Evolutionary conservation across 1,284 basidiomycete genomes (phyloP).

Genomic region (Puccinia novopanici): DNA sequence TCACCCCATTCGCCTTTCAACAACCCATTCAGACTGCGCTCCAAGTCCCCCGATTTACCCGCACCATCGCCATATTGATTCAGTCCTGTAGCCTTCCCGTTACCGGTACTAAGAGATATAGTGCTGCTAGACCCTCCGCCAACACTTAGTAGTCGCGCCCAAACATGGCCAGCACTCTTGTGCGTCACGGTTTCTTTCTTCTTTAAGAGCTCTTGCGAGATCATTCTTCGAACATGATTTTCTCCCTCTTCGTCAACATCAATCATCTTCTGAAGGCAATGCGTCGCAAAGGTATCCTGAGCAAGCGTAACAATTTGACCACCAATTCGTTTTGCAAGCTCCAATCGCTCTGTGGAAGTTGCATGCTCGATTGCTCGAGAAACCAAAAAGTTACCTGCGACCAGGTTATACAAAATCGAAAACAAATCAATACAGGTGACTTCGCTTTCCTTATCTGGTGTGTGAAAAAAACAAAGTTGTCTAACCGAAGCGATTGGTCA

Average conservation of each 20-base stretch:
- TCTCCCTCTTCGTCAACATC: slow-evolving; percentile 51
- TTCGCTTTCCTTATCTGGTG: not conserved
- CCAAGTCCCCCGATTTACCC: slow-evolving; percentile 41
- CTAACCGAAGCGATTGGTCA: slow-evolving; percentile 51
- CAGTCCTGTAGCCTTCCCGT: slow-evolving; percentile 31
- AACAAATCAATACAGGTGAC: not conserved
- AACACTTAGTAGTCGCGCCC: slow-evolving; percentile 47
- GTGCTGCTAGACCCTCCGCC: slow-evolving; percentile 44
- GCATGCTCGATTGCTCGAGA: slow-evolving; percentile 51
- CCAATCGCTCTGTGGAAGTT: slow-evolving; percentile 36
- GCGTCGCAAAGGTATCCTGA: slow-evolving; percentile 49
- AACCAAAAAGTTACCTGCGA: slow-evolving; percentile 49
- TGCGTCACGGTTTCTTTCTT: slow-evolving; percentile 51
- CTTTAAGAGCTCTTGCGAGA: slow-evolving; percentile 49
- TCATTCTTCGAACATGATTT: slow-evolving; percentile 42
- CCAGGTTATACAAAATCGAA: too few species aligned
- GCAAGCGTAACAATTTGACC: slow-evolving; percentile 49
- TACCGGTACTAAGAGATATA: slow-evolving; percentile 31
- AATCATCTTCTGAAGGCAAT: slow-evolving; percentile 51
- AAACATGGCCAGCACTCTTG: slow-evolving; percentile 51
- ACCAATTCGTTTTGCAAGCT: slow-evolving; percentile 41
- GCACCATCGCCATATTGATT: slow-evolving; percentile 49
- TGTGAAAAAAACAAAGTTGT: not conserved
- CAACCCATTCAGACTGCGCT: slow-evolving; percentile 42
- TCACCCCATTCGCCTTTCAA: slow-evolving; percentile 51